Evolutionary conservation across 1,284 basidiomycete species (phyloP).

Genomic region (Chondrostereum purpureum): DNA sequence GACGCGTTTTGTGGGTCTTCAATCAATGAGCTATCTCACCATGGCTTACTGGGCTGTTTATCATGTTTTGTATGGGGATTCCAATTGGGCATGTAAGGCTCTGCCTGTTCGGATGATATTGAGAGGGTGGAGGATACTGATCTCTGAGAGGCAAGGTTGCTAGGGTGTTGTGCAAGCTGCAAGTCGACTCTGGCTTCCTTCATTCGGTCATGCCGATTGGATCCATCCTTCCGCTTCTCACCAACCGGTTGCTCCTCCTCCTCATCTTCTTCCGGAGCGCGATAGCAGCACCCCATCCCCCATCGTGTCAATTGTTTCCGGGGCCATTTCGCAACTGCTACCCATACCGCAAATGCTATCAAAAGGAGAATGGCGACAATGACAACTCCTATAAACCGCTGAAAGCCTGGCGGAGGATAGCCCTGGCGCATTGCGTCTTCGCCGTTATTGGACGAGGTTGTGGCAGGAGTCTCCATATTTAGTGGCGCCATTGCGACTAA

Average conservation of each 20-base stretch:
- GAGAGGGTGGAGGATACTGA: background rate
- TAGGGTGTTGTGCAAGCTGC: background rate
- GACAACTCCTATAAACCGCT: slow-evolving; percentile 35
- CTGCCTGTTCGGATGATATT: background rate
- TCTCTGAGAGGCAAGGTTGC: background rate
- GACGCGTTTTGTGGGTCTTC: no score
- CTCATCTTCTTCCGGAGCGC: slow-evolving; percentile 5
- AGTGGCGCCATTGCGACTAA: background rate
- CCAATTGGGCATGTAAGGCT: background rate
- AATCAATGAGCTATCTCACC: no score
- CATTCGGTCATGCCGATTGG: no score
- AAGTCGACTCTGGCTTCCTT: background rate
- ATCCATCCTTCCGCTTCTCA: no score
- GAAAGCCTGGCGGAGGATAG: slow-evolving; percentile 25
- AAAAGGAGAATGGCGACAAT: slow-evolving; percentile 30
- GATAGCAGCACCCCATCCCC: slow-evolving; percentile 9
- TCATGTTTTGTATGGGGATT: background rate
- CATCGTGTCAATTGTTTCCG: slow-evolving; percentile 13
- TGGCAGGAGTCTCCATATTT: background rate
- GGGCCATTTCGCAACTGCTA: slow-evolving; percentile 23
- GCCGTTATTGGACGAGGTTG: slow-evolving; percentile 15
- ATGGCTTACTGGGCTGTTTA: background rate
- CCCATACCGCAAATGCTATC: slow-evolving; percentile 24
- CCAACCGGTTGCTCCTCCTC: slow-evolving; percentile 7
- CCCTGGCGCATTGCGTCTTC: slow-evolving; percentile 15